A percentile compares a stretch with the other conserved stretches of the same genome.
phyloP scores from a whole-genome alignment of 257 asterid genomes.

The Echium plantagineum region DNA sequence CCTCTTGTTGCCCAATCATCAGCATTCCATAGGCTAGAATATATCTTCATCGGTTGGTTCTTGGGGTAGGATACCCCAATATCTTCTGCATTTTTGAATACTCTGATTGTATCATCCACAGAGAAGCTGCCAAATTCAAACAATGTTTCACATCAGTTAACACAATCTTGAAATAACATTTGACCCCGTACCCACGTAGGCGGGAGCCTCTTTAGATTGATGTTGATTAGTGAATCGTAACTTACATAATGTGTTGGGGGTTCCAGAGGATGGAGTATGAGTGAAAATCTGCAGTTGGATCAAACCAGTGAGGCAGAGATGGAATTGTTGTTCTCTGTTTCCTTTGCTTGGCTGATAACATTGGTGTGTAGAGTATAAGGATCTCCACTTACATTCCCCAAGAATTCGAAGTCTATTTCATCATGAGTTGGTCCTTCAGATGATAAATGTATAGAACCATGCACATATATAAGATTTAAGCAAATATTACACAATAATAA shows the following conservation, averaged over 20 bases:
- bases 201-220: too few species aligned
- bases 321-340: conserved; percentile 2
- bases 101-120: too few species aligned
- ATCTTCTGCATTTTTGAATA: neutral
- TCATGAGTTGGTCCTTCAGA: conserved; percentile 1
- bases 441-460: neutral
- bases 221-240: neutral
- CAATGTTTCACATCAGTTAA: too few species aligned
- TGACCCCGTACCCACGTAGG: too few species aligned
- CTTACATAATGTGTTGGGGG: conserved; percentile 5
- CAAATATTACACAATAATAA: neutral
- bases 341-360: conserved; percentile 1
- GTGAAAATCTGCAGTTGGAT: conserved; percentile 9
- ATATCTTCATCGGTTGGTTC: neutral
- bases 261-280: conserved; percentile 7
- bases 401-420: conserved; percentile 8
- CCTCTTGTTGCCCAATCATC: too few species aligned
- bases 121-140: too few species aligned
- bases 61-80: neutral
- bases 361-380: conserved; percentile 8
- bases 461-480: too few species aligned
- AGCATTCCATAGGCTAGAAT: neutral
- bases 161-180: too few species aligned
- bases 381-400: conserved; percentile 3
- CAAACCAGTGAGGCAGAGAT: conserved; percentile 5